Evolutionary conservation across 176 grass and related monocot genomes (phyloP).

Genomic region (Tuctoria greenei): DNA sequence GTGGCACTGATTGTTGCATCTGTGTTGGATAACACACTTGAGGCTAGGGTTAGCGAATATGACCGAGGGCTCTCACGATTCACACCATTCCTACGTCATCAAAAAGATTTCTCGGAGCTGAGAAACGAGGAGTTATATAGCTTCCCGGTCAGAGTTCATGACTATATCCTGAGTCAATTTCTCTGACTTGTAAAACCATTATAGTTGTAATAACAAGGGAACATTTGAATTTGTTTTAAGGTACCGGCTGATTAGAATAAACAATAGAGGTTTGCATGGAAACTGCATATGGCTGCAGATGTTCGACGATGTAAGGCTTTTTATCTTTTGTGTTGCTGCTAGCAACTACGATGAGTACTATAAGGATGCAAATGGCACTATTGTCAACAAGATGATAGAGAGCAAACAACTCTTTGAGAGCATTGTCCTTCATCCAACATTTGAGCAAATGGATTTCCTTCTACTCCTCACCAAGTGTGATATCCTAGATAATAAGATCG

Average conservation of each 20-base stretch:
- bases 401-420: no score
- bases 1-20: conserved; percentile 69
- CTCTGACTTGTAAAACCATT: conserved; percentile 12
- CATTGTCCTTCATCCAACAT: no score
- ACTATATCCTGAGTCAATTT: conserved; percentile 52
- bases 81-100: conserved; percentile 45
- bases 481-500: no score
- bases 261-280: conserved; percentile 55
- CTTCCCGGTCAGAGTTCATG: conserved; percentile 64
- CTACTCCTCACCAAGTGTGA: no score
- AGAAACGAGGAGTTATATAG: conserved; percentile 89
- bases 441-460: no score
- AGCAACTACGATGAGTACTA: conserved; percentile 76
- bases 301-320: conserved; percentile 81
- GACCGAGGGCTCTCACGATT: conserved; percentile 88
- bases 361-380: conserved; percentile 47
- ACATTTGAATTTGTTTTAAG: conserved; percentile 39
- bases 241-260: no score
- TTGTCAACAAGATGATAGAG: no score
- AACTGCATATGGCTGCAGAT: conserved; percentile 90
- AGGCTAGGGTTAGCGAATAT: conserved; percentile 15
- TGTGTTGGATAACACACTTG: conserved; percentile 73
- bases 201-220: not conserved
- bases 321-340: conserved; percentile 71
- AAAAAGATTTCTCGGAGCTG: conserved; percentile 45